These are phyloP conservation scores for Omphalea diandra DNA, from an alignment of 441 rosid genomes.

Conservation along the genomic window DNA sequence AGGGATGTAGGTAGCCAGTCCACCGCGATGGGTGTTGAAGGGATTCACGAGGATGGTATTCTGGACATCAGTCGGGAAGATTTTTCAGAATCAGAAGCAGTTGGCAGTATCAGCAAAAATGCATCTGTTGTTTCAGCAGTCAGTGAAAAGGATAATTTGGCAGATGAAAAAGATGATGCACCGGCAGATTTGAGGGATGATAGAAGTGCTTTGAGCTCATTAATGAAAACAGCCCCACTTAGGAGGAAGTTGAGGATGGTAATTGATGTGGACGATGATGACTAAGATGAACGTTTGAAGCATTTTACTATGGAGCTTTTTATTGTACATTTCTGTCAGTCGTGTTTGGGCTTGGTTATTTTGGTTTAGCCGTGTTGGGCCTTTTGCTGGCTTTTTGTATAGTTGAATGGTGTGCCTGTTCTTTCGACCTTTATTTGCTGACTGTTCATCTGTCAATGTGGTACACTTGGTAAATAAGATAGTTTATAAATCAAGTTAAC, in stretches of 20 bases:
- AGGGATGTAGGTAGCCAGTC: conserved; percentile 33
- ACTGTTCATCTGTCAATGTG: no score
- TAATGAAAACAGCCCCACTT: conserved; percentile 33
- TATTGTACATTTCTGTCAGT: neutral
- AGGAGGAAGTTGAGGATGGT: conserved; percentile 72
- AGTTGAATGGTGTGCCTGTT: no score
- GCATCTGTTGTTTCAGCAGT: conserved; percentile 29
- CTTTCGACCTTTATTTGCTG: no score
- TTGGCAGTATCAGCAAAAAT: conserved; percentile 24
- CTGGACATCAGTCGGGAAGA: conserved; percentile 21
- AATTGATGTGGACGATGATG: conserved; percentile 62
- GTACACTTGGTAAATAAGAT: neutral
- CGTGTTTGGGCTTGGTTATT: neutral
- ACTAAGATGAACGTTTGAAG: conserved; percentile 25
- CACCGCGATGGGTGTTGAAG: conserved; percentile 15
- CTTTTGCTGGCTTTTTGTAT: neutral
- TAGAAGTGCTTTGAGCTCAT: conserved; percentile 26
- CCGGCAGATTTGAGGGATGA: conserved; percentile 49
- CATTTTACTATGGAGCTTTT: neutral
- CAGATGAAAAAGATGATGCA: conserved; percentile 41
- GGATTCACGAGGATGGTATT: conserved; percentile 24
- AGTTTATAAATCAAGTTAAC: no score
- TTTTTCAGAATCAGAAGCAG: conserved; percentile 33
- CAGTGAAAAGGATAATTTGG: conserved; percentile 23
- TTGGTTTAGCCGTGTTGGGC: neutral